These are phyloP conservation scores for Chaetoceros tenuissimus DNA, from an alignment of 108 stramenopile species.

Conservation along the genomic window DNA sequence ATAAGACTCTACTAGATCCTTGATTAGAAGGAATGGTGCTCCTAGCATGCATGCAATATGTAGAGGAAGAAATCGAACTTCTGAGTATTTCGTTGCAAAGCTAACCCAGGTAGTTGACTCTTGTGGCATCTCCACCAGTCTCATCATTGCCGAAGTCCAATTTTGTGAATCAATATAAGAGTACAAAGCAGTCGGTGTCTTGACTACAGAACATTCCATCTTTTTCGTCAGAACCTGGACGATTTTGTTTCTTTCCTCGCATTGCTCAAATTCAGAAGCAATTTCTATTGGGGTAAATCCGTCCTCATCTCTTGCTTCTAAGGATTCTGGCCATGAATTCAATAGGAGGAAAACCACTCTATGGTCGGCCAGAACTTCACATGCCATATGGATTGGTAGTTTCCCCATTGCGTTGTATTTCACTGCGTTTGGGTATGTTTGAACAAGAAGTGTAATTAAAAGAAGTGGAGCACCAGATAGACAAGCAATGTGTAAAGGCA, in stretches of 20 bases:
- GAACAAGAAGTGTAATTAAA: background rate
- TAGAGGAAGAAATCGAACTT: background rate
- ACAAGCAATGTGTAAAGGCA: background rate
- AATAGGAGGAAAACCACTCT: background rate
- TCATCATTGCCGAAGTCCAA: background rate
- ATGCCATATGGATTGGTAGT: background rate
- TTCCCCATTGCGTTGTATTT: background rate
- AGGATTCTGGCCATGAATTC: background rate
- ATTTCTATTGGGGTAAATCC: background rate
- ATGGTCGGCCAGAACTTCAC: background rate
- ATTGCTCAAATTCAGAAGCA: background rate
- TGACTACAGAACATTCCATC: background rate
- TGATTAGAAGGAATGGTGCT: background rate
- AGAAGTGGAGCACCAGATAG: background rate
- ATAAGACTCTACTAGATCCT: background rate
- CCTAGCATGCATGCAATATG: background rate
- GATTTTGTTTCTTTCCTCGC: background rate
- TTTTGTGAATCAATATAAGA: background rate
- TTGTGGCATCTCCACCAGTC: background rate
- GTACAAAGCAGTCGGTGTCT: background rate
- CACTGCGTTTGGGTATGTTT: background rate
- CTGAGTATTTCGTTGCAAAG: background rate
- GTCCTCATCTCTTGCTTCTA: background rate
- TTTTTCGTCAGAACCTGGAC: background rate
- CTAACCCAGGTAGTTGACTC: background rate